Conservation (phyloP, 2,329 filamentous ascomycete genomes). For the Fusarium sp. region DNA sequence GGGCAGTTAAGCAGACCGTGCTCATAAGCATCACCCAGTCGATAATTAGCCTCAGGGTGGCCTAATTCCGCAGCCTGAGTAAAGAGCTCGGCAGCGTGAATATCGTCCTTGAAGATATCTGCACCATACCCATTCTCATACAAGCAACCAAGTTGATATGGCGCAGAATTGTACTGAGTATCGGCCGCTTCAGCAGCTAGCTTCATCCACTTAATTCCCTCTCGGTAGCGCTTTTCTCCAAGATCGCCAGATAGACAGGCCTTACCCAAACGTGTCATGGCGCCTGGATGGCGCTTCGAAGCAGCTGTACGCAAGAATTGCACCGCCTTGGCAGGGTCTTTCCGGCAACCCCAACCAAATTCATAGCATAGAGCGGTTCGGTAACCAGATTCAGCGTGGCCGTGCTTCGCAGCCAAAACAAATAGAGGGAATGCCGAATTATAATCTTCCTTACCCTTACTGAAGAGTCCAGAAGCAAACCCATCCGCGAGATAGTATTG, state of each 20-base stretch:
- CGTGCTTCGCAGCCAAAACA: constrained; percentile 92
- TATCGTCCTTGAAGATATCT: constrained; percentile 90
- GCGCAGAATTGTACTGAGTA: constrained; percentile 88
- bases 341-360: constrained; percentile 95
- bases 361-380: constrained; percentile 95
- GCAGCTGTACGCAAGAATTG: constrained; percentile 92
- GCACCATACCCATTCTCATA: constrained; percentile 95
- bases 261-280: constrained; percentile 90
- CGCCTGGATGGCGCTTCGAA: constrained; percentile 93
- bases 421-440: constrained; percentile 93
- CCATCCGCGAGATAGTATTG: constrained; percentile 98
- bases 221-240: constrained; percentile 84
- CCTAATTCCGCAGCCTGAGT: constrained; percentile 94
- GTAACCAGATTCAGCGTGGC: constrained; percentile 95
- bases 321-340: constrained; percentile 89
- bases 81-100: constrained; percentile 91
- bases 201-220: constrained; percentile 97
- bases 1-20: constrained; percentile 89
- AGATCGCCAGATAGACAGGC: constrained; percentile 91
- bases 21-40: constrained; percentile 97
- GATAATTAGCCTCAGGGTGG: constrained; percentile 84
- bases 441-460: constrained; percentile 91
- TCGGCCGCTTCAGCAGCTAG: constrained; percentile 91
- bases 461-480: constrained; percentile 93
- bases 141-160: constrained; percentile 87